phyloP scores from a whole-genome alignment of 306 rosid genomes.

The Carpinus viminea region DNA sequence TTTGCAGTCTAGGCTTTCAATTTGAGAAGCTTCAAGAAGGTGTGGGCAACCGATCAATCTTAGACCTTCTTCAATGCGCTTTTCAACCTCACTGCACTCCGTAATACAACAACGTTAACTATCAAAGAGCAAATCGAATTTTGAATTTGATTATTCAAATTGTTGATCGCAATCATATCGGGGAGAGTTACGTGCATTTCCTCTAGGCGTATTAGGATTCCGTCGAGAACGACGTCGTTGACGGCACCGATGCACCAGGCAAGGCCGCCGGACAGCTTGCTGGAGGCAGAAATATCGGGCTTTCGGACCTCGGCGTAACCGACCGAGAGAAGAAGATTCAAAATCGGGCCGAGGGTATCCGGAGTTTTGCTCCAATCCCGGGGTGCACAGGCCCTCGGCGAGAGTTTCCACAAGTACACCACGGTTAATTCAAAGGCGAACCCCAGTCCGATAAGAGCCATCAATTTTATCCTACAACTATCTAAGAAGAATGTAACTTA shows the following conservation, averaged over 20 bases:
- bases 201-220: slow-evolving; percentile 3
- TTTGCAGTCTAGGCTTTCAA: slow-evolving; percentile 32
- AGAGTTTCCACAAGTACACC: no score
- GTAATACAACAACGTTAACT: background rate
- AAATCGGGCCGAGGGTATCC: slow-evolving; percentile 18
- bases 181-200: slow-evolving; percentile 37
- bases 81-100: slow-evolving; percentile 33
- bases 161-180: background rate
- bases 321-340: slow-evolving; percentile 33
- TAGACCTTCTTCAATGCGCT: slow-evolving; percentile 44
- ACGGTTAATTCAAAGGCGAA: no score
- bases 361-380: no score
- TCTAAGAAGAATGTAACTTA: no score
- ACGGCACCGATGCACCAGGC: slow-evolving; percentile 45
- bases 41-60: slow-evolving; percentile 47
- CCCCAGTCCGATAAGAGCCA: no score
- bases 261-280: slow-evolving; percentile 39
- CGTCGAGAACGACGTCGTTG: slow-evolving; percentile 16
- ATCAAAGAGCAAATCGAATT: background rate
- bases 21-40: slow-evolving; percentile 32
- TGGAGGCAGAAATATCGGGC: slow-evolving; percentile 27
- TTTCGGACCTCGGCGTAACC: slow-evolving; percentile 34
- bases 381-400: no score
- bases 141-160: background rate
- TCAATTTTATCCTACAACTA: no score